Conservation (phyloP, 2,329 filamentous ascomycete species). For the Cadophora sp. region DNA sequence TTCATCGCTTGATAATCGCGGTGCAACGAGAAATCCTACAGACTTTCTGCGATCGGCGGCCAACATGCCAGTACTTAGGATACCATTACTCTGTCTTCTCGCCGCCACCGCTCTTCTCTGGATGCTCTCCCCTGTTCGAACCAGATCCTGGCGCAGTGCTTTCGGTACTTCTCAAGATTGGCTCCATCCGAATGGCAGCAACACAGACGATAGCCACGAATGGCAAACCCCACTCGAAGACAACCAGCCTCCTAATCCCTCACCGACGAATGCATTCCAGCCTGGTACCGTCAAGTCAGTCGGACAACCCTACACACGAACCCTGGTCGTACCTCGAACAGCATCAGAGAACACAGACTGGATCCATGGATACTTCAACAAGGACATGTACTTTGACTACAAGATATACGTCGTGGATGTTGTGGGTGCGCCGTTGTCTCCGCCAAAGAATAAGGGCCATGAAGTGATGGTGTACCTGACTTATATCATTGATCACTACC, state of each 20-base stretch:
- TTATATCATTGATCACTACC: slow-evolving; percentile 68
- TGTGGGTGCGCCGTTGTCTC: slow-evolving; percentile 49
- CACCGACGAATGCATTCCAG: neutral
- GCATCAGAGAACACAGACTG: slow-evolving; percentile 36
- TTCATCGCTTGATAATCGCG: no score
- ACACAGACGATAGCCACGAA: neutral
- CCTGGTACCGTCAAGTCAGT: slow-evolving; percentile 20
- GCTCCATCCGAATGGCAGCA: neutral
- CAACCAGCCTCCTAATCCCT: neutral
- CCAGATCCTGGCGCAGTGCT: neutral
- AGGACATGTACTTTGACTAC: slow-evolving; percentile 21
- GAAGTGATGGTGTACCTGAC: slow-evolving; percentile 50
- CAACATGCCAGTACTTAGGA: slow-evolving; percentile 23
- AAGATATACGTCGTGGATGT: slow-evolving; percentile 41
- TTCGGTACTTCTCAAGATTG: neutral
- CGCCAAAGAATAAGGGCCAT: slow-evolving; percentile 55
- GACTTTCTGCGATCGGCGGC: neutral
- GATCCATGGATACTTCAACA: slow-evolving; percentile 36
- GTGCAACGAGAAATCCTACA: no score
- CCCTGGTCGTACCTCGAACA: slow-evolving; percentile 20
- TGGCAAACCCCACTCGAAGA: neutral
- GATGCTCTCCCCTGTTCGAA: slow-evolving; percentile 20
- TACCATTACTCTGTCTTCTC: slow-evolving; percentile 22
- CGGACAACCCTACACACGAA: slow-evolving; percentile 23
- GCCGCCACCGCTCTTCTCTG: slow-evolving; percentile 22